phyloP scores from a whole-genome alignment of 2,329 filamentous ascomycete genomes.

The Hypoxylon sp. region DNA sequence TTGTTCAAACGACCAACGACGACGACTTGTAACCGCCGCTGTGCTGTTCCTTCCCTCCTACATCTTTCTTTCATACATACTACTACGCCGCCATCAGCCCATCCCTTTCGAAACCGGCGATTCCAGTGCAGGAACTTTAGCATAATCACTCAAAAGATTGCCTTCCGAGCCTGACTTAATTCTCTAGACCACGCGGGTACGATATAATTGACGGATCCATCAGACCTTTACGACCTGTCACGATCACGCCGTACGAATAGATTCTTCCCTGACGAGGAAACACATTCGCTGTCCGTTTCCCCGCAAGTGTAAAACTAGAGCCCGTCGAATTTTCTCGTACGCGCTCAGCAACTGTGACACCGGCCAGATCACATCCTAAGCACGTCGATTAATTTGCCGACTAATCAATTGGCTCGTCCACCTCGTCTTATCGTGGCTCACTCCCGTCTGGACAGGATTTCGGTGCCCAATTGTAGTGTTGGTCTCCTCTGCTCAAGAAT shows the following conservation, averaged over 20 bases:
- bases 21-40: constrained; percentile 42
- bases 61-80: constrained; percentile 21
- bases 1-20: constrained; percentile 45
- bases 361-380: constrained; percentile 14
- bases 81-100: constrained; percentile 33
- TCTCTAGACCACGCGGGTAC: constrained; percentile 27
- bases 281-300: constrained; percentile 31
- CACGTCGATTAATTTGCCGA: constrained; percentile 26
- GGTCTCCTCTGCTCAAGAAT: constrained; percentile 30
- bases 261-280: constrained; percentile 18
- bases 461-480: constrained; percentile 30
- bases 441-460: constrained; percentile 18
- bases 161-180: constrained; percentile 32
- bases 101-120: constrained; percentile 27
- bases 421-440: constrained; percentile 12
- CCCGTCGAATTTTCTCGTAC: constrained; percentile 37
- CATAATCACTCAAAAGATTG: constrained; percentile 24
- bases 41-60: constrained; percentile 17
- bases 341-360: constrained; percentile 25
- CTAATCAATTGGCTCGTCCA: constrained; percentile 36
- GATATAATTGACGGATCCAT: constrained; percentile 42
- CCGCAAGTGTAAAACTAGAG: constrained; percentile 36
- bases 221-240: constrained; percentile 45
- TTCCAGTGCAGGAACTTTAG: constrained; percentile 25
- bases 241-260: constrained; percentile 43